Evolutionary conservation across 1,284 basidiomycete genomes (phyloP), one percentile per base, ranked within the genome.

Genomic region (Stereum hirsutum): DNA sequence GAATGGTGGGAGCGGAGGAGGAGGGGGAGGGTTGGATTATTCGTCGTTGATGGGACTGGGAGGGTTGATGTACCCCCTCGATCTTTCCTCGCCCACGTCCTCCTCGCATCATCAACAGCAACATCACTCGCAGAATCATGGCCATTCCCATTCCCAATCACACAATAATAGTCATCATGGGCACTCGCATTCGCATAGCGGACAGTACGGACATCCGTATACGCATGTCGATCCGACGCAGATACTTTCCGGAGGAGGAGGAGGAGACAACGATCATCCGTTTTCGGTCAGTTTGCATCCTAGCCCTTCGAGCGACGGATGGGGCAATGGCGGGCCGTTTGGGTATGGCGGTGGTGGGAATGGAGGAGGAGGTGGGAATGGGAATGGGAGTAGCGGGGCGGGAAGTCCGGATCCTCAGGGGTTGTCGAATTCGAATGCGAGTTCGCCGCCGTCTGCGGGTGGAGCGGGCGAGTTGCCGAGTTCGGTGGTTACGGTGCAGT

Each of bases 141-240:
- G n/a, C n/a, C n/a, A n/a, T n/a, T n/a, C n/a, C n/a, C n/a, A n/a
- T n/a, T n/a, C n/a, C n/a, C n/a, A n/a, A n/a, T n/a, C n/a, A n/a
- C n/a, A n/a, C n/a, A n/a, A n/a, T n/a, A n/a, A n/a, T n/a, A n/a
- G n/a, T n/a, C n/a, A n/a, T n/a, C n/a, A n/a, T n/a, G n/a, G n/a
- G n/a, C n/a, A n/a, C n/a, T n/a, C n/a, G n/a, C n/a, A n/a, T n/a
- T n/a, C n/a, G n/a, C n/a, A n/a, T n/a, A n/a, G n/a, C n/a, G n/a
- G 72, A 78, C 48, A 55, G 60, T 25, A 30, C 45, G 21, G 43
- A 17, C n/a, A 71, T 40, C 78, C 78, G 4, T 89, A 79, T 64
- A 91, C 89, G 25, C 85, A 89, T 60, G 85, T 94, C 48, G 88
- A 94, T 65, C 90, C 91, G 2, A 82, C 80, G 17, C 88, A 93